Evolutionary conservation across 1,139 yeast species (phyloP), one percentile per base, ranked within the genome.

Genomic region (Pichia sp.): DNA sequence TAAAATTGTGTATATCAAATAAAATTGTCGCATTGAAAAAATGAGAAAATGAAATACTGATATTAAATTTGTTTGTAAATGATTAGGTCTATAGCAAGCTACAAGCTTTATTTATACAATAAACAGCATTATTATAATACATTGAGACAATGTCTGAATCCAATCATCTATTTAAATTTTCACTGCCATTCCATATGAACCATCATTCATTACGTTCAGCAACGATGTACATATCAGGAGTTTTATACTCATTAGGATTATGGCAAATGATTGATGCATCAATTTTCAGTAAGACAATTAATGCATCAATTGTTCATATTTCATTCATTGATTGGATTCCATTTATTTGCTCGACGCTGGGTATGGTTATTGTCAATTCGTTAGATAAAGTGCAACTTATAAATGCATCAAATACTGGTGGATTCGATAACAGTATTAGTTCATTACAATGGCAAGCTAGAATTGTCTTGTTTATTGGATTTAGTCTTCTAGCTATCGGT

Each of bases 271-370:
- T 92, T 35, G 98, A 92, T 67, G 86, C 96, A 0, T 89, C 95
- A 4, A 76, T 92, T 39, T 92, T 79, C 66, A 85, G 95, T 40
- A 83, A 82, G 56, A 84, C 89, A 24, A 84, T 82, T 48, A 90
- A 92, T 68, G 96, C 92, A 1, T 83, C 95, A 2, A 73, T 73
- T 40, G 87, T 88, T 7, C 97, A 92, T 64, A 87, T 92, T 32
- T 82, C 94, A 5, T 85, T 92, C 63, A 80, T 85, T 37, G 98
- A 92, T 68, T 92, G 98, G 98, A 79, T 92, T 46, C 98, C 98
- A 7, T 82, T 85, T 56, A 76, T 92, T 26, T 85, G 96, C 57
- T 84, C 96, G 6, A 79, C 94, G 1, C 67, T 88, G 42, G 98
- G 98, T 8, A 90, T 90, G 90, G 69, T 90, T 45, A 85, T 90